Evolutionary conservation across 1,284 basidiomycete species (phyloP), one percentile per base, ranked within the genome.

Genomic region (Leucoagaricus sp.): DNA sequence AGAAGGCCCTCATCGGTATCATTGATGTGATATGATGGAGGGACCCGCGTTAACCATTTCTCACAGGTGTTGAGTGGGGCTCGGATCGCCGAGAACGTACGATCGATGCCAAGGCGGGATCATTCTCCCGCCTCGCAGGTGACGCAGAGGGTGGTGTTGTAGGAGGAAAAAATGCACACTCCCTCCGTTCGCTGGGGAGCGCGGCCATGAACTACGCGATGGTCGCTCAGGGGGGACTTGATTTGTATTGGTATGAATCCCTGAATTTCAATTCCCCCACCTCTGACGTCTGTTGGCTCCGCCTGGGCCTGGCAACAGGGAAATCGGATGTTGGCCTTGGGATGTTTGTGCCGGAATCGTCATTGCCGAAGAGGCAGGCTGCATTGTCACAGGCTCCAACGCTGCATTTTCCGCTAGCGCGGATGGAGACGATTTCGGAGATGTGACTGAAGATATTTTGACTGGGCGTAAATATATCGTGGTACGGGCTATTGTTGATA

Each of bases 291-390:
- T n/a, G 34, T 49, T 12, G 19, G 48, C 60, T 55, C 19, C 26
- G 26, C 23, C 8, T 52, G 53, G 1, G 29, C 36, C 15, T 31
- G 48, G 17, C 17, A n/a, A 26, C 15, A 94, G 93, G 91, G 94
- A 96, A 74, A 91, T 95, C 58, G 94, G 94, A 8, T 93, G 91
- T 69, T 93, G 89, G 87, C 86, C 93, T n/a, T 95, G 93, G 93
- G 93, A 95, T 68, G 88, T 94, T 49, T 93, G 89, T 64, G 93
- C 96, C 0, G 96, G 95, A 0, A 86, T 93, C n/a, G 87, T 96
- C 60, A 96, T 99, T 61, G 91, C 93, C 0, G 82, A 92, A 60
- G 96, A 98, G 71, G 93, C 96, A 0, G 94, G 94, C 5, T 85
- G 90, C 23, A 75, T 87, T 21, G 84, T 91, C 29, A 88, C 87